A percentile compares a stretch with the other conserved stretches of the same genome.
Evolutionary conservation across 768 basidiomycete species (phyloP).

Genomic region (Baorangia bicolor): DNA sequence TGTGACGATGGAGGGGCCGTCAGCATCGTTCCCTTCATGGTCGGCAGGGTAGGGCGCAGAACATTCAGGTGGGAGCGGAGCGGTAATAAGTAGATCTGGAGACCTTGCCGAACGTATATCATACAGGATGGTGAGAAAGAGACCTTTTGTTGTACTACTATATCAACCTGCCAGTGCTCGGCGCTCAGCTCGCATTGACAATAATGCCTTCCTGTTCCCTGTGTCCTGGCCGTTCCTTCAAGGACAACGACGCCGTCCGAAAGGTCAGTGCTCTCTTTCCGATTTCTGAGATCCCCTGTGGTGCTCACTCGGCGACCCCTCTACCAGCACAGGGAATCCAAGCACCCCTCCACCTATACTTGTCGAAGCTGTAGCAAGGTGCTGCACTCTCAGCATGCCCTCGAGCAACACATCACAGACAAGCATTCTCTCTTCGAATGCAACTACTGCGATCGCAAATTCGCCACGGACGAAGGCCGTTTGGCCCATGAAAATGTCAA

Average conservation of each 20-base stretch:
- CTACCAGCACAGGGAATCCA: constrained; percentile 15
- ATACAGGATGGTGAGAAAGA: no score
- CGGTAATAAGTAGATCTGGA: no score
- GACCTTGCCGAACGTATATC: no score
- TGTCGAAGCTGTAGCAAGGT: constrained; percentile 10
- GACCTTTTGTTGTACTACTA: background rate
- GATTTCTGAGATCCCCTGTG: background rate
- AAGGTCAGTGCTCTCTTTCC: constrained; percentile 14
- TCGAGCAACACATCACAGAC: constrained; percentile 14
- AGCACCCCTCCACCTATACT: constrained; percentile 1
- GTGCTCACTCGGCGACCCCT: background rate
- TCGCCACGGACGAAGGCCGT: constrained; percentile 3
- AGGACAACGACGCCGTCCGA: background rate
- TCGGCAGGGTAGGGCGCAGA: no score
- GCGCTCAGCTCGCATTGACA: background rate
- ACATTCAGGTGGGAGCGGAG: no score
- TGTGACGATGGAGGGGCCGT: no score
- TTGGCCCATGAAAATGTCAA: constrained; percentile 10
- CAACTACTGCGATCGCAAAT: constrained; percentile 11
- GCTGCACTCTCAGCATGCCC: constrained; percentile 5
- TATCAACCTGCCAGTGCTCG: no score
- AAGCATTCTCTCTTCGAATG: constrained; percentile 18
- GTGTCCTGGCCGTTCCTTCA: constrained; percentile 23
- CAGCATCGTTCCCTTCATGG: no score
- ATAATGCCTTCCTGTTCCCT: constrained; percentile 19